phyloP scores from a whole-genome alignment of 352 stramenopile species.

The Pythium apleroticum region DNA sequence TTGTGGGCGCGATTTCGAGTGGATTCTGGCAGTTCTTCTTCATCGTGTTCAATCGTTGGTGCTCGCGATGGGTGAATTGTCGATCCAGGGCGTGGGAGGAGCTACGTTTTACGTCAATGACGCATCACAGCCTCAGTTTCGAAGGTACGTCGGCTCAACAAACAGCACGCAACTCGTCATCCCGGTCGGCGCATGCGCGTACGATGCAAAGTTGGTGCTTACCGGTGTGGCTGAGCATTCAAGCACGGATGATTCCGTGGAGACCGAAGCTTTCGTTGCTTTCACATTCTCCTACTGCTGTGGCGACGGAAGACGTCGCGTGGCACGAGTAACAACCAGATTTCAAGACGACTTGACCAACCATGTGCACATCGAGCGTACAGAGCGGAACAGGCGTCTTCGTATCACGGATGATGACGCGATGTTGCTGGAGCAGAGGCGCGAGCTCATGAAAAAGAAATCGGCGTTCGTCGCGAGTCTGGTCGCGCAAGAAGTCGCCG shows the following conservation, averaged over 20 bases:
- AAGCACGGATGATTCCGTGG: neutral
- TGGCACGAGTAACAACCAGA: slow-evolving; percentile 13
- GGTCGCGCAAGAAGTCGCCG: slow-evolving; percentile 27
- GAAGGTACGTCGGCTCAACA: neutral
- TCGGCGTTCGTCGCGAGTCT: slow-evolving; percentile 24
- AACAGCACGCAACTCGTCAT: neutral
- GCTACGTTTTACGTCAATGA: slow-evolving; percentile 6
- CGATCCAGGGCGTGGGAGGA: slow-evolving; percentile 4
- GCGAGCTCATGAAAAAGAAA: slow-evolving; percentile 36
- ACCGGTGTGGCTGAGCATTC: slow-evolving; percentile 2
- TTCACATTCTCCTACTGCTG: slow-evolving; percentile 22
- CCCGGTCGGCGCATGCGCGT: slow-evolving; percentile 18
- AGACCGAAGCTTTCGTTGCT: slow-evolving; percentile 9
- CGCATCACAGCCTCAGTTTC: slow-evolving; percentile 10
- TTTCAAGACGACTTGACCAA: slow-evolving; percentile 26
- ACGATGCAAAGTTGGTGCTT: neutral
- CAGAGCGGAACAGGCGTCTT: slow-evolving; percentile 23
- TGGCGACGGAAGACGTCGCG: slow-evolving; percentile 12
- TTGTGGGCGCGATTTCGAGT: slow-evolving; percentile 20
- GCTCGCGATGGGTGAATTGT: neutral
- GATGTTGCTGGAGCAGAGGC: slow-evolving; percentile 33
- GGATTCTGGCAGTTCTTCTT: slow-evolving; percentile 21
- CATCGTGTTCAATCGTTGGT: slow-evolving; percentile 3
- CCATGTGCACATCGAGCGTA: slow-evolving; percentile 34
- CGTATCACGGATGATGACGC: slow-evolving; percentile 15